phyloP scores from a whole-genome alignment of 2,329 filamentous ascomycete genomes.

The Cercospora beticola region DNA sequence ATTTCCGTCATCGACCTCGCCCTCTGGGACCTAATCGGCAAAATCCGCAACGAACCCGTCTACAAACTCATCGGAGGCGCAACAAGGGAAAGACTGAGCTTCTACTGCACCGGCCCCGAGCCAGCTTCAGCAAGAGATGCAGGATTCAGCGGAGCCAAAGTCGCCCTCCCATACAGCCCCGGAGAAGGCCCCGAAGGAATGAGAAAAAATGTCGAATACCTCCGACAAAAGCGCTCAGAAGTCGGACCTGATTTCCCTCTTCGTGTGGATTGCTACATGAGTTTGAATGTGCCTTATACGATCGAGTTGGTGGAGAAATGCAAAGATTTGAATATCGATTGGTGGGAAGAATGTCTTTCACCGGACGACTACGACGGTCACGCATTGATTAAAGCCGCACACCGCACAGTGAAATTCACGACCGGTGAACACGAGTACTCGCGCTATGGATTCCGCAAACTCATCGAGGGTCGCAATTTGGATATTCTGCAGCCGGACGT shows the following conservation, averaged over 20 bases:
- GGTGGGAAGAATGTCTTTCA: conserved; percentile 93
- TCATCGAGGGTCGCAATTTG: conserved; percentile 85
- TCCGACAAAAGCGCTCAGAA: conserved; percentile 77
- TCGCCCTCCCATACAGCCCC: conserved; percentile 84
- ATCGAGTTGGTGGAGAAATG: conserved; percentile 86
- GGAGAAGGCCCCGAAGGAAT: conserved; percentile 81
- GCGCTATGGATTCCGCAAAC: conserved; percentile 89
- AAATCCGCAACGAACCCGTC: conserved; percentile 87
- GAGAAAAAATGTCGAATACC: conserved; percentile 85
- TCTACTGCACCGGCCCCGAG: conserved; percentile 92
- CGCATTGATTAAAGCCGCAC: conserved; percentile 82
- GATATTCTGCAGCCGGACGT: conserved; percentile 95
- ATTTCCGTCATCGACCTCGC: conserved; percentile 94
- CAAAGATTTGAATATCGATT: conserved; percentile 84
- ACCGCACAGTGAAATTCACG: conserved; percentile 88
- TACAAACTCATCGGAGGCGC: conserved; percentile 92
- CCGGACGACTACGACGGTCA: conserved; percentile 93
- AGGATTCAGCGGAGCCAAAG: conserved; percentile 90
- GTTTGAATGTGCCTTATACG: conserved; percentile 85
- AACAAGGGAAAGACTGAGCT: conserved; percentile 78
- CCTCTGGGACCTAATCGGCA: conserved; percentile 87
- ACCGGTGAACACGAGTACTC: conserved; percentile 96
- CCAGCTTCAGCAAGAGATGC: conserved; percentile 76
- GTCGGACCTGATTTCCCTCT: conserved; percentile 89
- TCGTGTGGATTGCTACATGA: conserved; percentile 98